Percentiles rank a stretch among this genome's conserved stretches.
Conservation (phyloP, 495 filamentous ascomycete genomes). For the Annulohypoxylon stygium region DNA sequence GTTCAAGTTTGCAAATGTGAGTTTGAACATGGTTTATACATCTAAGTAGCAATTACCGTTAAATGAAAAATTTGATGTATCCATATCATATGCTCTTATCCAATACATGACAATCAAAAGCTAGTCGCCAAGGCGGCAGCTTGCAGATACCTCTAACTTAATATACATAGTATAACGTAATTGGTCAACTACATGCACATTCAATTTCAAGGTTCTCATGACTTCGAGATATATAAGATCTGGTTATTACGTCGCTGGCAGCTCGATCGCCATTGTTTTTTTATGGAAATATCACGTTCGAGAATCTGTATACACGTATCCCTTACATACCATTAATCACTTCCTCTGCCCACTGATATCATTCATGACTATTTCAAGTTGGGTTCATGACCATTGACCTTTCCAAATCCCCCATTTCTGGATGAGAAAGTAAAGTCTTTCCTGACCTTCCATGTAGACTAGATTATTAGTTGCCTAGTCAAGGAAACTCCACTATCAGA, state of each 20-base stretch:
- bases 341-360: slow-evolving; percentile 9
- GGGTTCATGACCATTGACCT: slow-evolving; percentile 9
- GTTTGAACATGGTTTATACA: not conserved
- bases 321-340: slow-evolving; percentile 30
- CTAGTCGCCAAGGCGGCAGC: not conserved
- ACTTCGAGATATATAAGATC: not conserved
- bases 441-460: slow-evolving; percentile 19
- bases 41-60: slow-evolving; percentile 20
- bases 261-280: slow-evolving; percentile 2
- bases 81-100: slow-evolving; percentile 11
- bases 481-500: slow-evolving; percentile 5
- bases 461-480: not conserved
- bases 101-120: not conserved
- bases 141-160: not conserved
- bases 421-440: slow-evolving; percentile 20
- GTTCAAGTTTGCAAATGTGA: slow-evolving; percentile 3
- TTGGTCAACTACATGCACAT: not conserved
- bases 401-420: slow-evolving; percentile 26
- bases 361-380: slow-evolving; percentile 14
- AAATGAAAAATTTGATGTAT: not conserved
- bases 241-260: not conserved
- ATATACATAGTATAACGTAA: not conserved
- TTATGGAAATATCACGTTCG: slow-evolving; percentile 17
- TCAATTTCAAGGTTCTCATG: not conserved
- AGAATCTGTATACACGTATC: slow-evolving; percentile 42